These are phyloP conservation scores for Colletotrichum magnum DNA, from an alignment of 2,329 filamentous ascomycete genomes.

Conservation along the genomic window DNA sequence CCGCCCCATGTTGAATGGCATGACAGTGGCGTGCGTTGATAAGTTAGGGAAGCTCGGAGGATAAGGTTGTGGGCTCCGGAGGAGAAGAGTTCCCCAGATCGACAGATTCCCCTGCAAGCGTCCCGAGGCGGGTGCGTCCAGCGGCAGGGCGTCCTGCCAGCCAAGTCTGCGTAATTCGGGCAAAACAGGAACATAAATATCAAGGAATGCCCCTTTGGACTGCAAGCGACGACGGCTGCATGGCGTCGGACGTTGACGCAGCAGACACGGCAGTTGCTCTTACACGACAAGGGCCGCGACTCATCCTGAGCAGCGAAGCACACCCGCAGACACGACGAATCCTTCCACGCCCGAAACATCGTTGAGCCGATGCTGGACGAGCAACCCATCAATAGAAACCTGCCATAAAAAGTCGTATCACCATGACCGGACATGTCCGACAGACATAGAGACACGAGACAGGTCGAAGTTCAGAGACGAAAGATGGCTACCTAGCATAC, in stretches of 20 bases:
- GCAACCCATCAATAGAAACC: neutral
- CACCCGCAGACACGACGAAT: neutral
- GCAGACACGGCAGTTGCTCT: neutral
- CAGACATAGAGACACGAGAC: neutral
- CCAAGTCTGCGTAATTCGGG: neutral
- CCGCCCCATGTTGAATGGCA: conserved; percentile 18
- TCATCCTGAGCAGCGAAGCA: conserved; percentile 4
- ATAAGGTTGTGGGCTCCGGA: neutral
- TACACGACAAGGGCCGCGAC: neutral
- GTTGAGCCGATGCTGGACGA: conserved; percentile 18
- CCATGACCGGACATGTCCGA: neutral
- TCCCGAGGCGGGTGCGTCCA: neutral
- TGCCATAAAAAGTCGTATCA: neutral
- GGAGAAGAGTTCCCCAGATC: conserved; percentile 18
- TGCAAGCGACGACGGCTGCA: neutral
- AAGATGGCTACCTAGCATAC: neutral
- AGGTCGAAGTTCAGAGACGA: neutral
- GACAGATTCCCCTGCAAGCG: conserved; percentile 19
- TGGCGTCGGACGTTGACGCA: neutral
- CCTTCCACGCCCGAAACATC: neutral
- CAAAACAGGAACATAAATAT: conserved; percentile 16
- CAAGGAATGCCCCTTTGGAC: neutral
- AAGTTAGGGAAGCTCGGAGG: neutral
- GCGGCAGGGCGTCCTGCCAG: neutral
- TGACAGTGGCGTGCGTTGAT: conserved; percentile 5